These are phyloP conservation scores for Mimosa pudica DNA, from an alignment of 306 rosid genomes.

Conservation along the genomic window DNA sequence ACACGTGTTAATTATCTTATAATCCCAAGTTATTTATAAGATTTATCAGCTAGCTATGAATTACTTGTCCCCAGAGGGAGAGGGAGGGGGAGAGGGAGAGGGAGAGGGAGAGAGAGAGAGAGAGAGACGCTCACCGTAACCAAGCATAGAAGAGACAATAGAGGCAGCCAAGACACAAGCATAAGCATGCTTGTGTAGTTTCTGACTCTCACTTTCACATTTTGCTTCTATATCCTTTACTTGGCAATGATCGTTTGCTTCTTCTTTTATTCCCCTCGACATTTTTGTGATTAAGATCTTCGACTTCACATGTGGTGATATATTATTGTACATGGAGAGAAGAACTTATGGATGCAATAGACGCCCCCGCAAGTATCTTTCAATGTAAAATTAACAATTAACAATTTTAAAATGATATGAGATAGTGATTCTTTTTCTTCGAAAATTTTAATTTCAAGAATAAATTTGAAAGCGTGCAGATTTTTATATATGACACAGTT, in stretches of 20 bases:
- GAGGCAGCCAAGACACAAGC: slow-evolving; percentile 53
- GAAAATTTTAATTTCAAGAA: background rate
- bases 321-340: background rate
- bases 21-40: too few species aligned
- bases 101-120: too few species aligned
- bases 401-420: background rate
- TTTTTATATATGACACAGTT: background rate
- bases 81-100: too few species aligned
- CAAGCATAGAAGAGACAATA: slow-evolving; percentile 46
- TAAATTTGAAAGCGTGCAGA: too few species aligned
- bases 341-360: background rate
- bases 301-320: background rate
- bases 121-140: slow-evolving; percentile 7
- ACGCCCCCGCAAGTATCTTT: background rate
- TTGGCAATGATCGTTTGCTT: background rate
- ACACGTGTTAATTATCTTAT: too few species aligned
- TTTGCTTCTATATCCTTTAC: slow-evolving; percentile 20
- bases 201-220: background rate
- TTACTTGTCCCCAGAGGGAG: too few species aligned
- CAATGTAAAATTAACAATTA: background rate
- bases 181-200: slow-evolving; percentile 50
- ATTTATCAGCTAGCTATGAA: background rate
- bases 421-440: background rate
- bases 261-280: background rate
- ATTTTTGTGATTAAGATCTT: background rate